phyloP scores from a whole-genome alignment of 225 moss, liverwort and hornwort genomes.

The Marchantia paleacea region DNA sequence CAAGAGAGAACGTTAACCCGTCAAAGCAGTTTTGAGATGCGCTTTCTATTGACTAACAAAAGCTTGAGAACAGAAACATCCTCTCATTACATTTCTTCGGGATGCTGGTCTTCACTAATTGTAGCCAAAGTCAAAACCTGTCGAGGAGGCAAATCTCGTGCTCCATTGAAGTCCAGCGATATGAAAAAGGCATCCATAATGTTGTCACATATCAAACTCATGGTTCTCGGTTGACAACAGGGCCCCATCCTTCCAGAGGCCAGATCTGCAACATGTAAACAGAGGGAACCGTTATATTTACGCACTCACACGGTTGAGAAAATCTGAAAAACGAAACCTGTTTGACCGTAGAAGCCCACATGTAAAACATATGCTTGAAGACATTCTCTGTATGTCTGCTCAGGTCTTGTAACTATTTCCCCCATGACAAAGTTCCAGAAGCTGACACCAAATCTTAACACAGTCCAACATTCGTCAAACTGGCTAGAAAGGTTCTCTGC shows the following conservation, averaged over 20 bases:
- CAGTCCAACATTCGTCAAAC: no score
- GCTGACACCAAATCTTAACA: background rate
- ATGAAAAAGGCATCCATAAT: background rate
- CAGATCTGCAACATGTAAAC: constrained; percentile 65
- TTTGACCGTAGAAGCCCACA: background rate
- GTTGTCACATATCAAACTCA: constrained; percentile 15
- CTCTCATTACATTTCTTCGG: background rate
- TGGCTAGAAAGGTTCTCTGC: no score
- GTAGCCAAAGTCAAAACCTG: background rate
- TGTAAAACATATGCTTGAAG: background rate
- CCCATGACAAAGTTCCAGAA: no score
- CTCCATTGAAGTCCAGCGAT: background rate
- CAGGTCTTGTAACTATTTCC: no score
- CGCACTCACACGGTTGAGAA: background rate
- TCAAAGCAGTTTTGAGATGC: background rate
- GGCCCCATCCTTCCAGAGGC: constrained; percentile 99
- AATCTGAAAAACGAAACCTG: background rate
- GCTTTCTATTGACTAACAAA: background rate
- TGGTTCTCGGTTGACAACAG: constrained; percentile 71
- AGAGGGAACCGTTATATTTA: background rate
- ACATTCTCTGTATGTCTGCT: no score
- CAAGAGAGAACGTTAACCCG: background rate
- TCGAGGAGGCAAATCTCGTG: background rate
- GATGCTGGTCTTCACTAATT: background rate
- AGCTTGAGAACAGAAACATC: background rate